Evolutionary conservation across 352 stramenopile genomes (phyloP).

Genomic region (Peronospora destructor): DNA sequence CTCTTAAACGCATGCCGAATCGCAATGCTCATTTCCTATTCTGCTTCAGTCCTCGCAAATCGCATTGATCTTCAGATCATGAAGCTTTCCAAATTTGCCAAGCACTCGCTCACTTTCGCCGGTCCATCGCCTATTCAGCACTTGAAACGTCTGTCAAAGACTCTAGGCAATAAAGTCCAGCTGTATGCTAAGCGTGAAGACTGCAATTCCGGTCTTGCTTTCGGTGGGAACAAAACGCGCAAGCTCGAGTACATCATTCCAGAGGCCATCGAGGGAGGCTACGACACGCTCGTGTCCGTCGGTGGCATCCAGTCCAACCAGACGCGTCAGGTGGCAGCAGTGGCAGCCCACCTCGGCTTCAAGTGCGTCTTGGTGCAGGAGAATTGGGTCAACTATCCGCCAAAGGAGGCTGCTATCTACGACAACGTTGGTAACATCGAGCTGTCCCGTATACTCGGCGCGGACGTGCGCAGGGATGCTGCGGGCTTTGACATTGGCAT

Average conservation of each 20-base stretch:
- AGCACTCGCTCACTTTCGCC: conserved; percentile 29
- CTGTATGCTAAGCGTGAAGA: conserved; percentile 35
- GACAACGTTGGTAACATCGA: conserved; percentile 35
- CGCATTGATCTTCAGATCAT: conserved; percentile 13
- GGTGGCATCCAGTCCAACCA: conserved; percentile 35
- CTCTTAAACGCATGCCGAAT: too few species aligned
- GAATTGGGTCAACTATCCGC: conserved; percentile 35
- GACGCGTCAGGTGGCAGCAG: conserved; percentile 29
- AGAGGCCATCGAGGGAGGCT: conserved; percentile 30
- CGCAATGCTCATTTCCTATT: conserved; percentile 14
- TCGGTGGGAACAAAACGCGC: conserved; percentile 33
- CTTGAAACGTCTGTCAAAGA: conserved; percentile 28
- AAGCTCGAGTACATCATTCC: conserved; percentile 38
- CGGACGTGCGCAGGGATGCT: conserved; percentile 24
- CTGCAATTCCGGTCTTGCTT: conserved; percentile 32
- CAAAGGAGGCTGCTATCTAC: conserved; percentile 22
- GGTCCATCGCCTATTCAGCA: conserved; percentile 33
- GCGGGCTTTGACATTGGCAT: conserved; percentile 34
- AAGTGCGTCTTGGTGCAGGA: conserved; percentile 35
- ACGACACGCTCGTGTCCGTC: conserved; percentile 34
- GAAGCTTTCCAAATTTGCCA: conserved; percentile 35
- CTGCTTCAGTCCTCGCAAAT: conserved; percentile 3
- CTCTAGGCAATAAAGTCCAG: conserved; percentile 30
- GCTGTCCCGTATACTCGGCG: conserved; percentile 27
- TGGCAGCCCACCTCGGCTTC: conserved; percentile 30